phyloP scores from a whole-genome alignment of 257 asterid genomes.

The Nyctanthes arbortristis region DNA sequence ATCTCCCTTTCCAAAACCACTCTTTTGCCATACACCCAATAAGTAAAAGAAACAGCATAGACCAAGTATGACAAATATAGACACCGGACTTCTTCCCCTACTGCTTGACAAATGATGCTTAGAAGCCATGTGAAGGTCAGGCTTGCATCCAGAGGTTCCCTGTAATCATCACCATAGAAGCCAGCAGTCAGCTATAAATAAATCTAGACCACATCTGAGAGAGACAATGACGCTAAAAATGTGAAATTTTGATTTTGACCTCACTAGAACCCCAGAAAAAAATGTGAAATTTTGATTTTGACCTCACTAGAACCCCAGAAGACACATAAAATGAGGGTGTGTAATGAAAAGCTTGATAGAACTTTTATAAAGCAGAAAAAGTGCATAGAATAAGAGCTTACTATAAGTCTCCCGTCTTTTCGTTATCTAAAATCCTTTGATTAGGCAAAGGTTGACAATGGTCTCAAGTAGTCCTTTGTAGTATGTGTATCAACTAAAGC shows the following conservation, averaged over 20 bases:
- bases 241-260: not conserved
- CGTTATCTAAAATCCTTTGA: too few relatives aligned
- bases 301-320: not conserved
- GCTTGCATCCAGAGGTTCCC: slow-evolving; percentile 38
- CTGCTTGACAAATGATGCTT: slow-evolving; percentile 53
- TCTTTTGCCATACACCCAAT: slow-evolving; percentile 82
- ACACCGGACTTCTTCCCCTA: slow-evolving; percentile 61
- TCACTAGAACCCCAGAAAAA: not conserved
- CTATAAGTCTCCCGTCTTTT: too few relatives aligned
- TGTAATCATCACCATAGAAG: slow-evolving; percentile 20
- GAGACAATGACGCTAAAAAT: not conserved
- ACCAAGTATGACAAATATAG: slow-evolving; percentile 59
- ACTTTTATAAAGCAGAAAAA: not conserved
- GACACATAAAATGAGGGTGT: not conserved
- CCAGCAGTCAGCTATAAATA: not conserved
- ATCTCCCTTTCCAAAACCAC: slow-evolving; percentile 91
- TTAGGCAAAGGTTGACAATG: too few relatives aligned
- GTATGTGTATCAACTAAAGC: too few relatives aligned
- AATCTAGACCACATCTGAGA: not conserved
- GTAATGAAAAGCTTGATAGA: not conserved
- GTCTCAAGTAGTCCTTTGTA: too few relatives aligned
- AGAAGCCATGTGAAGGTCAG: slow-evolving; percentile 57
- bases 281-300: not conserved
- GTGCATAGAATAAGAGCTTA: not conserved
- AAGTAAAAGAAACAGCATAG: slow-evolving; percentile 79